These are phyloP conservation scores for Russula compacta DNA, from an alignment of 768 basidiomycete species.

Conservation along the genomic window DNA sequence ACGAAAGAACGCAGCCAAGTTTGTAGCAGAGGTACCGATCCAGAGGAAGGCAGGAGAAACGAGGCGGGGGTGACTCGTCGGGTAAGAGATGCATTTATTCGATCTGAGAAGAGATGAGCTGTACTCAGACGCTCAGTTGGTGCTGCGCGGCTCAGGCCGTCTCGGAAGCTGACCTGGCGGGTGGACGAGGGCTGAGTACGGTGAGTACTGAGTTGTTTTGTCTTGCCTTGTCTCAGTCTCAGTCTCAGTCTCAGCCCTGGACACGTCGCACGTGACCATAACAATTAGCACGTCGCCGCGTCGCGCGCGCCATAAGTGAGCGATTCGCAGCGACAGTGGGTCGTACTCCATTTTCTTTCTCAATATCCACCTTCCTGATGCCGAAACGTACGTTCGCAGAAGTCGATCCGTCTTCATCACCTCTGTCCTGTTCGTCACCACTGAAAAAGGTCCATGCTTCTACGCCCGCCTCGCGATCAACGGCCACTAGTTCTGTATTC, in stretches of 20 bases:
- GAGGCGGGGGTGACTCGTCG: not conserved
- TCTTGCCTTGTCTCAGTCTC: no score
- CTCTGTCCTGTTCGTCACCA: not conserved
- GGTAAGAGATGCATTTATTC: not conserved
- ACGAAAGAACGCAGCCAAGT: not conserved
- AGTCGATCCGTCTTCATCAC: not conserved
- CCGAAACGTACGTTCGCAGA: slow-evolving; percentile 8
- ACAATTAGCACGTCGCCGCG: not conserved
- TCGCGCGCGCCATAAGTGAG: not conserved
- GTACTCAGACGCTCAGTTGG: not conserved
- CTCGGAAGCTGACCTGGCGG: not conserved
- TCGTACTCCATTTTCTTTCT: not conserved
- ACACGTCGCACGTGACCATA: slow-evolving; percentile 8
- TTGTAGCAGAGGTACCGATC: not conserved
- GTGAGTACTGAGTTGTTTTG: no score
- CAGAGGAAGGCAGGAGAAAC: slow-evolving; percentile 1
- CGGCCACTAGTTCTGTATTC: slow-evolving; percentile 16
- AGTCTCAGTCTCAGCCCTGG: not conserved
- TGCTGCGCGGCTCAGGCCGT: not conserved
- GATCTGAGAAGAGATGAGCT: not conserved
- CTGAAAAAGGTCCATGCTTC: slow-evolving; percentile 9
- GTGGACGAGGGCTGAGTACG: no score
- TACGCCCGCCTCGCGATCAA: slow-evolving; percentile 8
- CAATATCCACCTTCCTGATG: not conserved
- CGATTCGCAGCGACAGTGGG: no score